Percentiles rank a stretch among this genome's conserved stretches.
Conservation (phyloP, 129 eudicot genomes). For the Lactuca sativa region DNA sequence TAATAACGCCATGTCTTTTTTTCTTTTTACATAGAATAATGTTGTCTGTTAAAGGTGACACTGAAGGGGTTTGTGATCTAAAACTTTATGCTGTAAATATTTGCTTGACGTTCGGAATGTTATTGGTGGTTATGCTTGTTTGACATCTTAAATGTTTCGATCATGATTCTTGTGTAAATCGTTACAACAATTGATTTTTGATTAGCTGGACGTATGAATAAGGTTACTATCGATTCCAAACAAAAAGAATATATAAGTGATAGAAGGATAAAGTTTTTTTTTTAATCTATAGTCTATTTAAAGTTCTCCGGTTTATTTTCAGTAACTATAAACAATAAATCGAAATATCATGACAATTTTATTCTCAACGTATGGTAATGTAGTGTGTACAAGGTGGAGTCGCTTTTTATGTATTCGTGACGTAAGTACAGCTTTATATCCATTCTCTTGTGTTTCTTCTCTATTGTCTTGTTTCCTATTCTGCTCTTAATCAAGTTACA, state of each 20-base stretch:
- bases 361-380: not conserved
- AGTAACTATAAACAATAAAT: not conserved
- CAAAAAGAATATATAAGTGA: not conserved
- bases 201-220: not conserved
- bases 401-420: not conserved
- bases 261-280: not conserved
- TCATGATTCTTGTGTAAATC: not conserved
- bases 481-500: too few relatives aligned
- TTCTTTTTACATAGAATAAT: conserved; percentile 21
- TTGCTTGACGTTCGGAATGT: not conserved
- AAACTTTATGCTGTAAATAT: conserved; percentile 4
- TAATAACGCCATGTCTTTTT: not conserved
- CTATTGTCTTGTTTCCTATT: too few relatives aligned
- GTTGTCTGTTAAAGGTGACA: not conserved
- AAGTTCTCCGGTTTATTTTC: not conserved
- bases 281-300: not conserved
- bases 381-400: not conserved
- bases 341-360: not conserved
- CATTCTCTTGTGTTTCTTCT: too few relatives aligned
- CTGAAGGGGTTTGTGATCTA: not conserved
- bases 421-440: too few relatives aligned
- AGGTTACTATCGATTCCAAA: not conserved
- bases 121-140: not conserved
- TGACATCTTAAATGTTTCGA: not conserved
- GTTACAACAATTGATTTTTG: not conserved